phyloP scores from a whole-genome alignment of 2,329 filamentous ascomycete species.

The Cordyceps fumosorosea region DNA sequence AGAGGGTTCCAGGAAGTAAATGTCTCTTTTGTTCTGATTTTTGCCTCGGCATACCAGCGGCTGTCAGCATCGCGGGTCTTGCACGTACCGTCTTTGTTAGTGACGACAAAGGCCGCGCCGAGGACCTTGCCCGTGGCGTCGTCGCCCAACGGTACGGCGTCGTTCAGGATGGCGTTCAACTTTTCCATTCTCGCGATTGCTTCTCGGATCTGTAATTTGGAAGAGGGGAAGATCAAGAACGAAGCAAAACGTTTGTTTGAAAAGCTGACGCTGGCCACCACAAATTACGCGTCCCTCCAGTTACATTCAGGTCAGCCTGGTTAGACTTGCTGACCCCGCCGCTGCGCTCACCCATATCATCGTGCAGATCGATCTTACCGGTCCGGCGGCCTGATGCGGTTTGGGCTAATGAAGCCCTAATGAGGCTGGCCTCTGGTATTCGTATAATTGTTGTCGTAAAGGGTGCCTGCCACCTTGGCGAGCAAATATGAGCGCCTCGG shows the following conservation, averaged over 20 bases:
- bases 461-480: too few species aligned
- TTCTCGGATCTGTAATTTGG: not conserved
- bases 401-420: not conserved
- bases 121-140: slow-evolving; percentile 28
- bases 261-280: not conserved
- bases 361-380: not conserved
- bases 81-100: slow-evolving; percentile 25
- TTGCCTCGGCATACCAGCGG: slow-evolving; percentile 1
- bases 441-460: too few species aligned
- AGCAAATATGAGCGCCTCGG: not conserved
- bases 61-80: not conserved
- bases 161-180: slow-evolving; percentile 24
- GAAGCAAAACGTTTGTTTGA: too few species aligned
- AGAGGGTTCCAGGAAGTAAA: not conserved
- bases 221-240: not conserved
- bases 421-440: too few species aligned
- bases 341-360: not conserved
- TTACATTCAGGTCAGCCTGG: not conserved
- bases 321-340: not conserved
- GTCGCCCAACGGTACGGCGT: slow-evolving; percentile 22
- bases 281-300: not conserved
- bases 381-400: too few species aligned
- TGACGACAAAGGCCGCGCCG: slow-evolving; percentile 31
- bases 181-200: slow-evolving; percentile 19
- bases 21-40: not conserved